A percentile compares a stretch with the other conserved stretches of the same genome.
Conservation (phyloP, 164 flowering plant species). For the Malania oleifera region DNA sequence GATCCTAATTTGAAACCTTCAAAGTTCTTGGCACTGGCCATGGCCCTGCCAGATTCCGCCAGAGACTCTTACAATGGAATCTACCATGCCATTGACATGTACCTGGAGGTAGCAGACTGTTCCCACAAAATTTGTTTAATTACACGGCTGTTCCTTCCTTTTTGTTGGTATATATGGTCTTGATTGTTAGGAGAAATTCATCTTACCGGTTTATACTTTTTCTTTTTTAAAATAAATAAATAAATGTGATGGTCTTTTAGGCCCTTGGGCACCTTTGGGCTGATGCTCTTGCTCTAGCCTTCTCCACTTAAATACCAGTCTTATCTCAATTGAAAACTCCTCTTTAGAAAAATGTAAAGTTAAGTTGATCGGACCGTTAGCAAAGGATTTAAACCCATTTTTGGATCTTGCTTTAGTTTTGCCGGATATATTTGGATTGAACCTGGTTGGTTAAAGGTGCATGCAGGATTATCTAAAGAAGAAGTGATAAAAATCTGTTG, state of each 20-base stretch:
- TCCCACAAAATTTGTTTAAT: not conserved
- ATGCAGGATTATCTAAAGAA: constrained; percentile 45
- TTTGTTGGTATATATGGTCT: too few relatives aligned
- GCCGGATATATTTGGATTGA: constrained; percentile 8
- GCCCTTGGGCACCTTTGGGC: too few relatives aligned
- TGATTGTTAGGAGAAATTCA: constrained; percentile 95
- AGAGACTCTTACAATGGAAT: constrained; percentile 64
- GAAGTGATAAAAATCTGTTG: constrained; percentile 39
- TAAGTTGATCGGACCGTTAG: too few relatives aligned
- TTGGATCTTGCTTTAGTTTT: too few relatives aligned
- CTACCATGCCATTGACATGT: constrained; percentile 62
- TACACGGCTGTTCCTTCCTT: constrained; percentile 11
- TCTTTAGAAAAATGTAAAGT: too few relatives aligned
- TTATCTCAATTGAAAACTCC: too few relatives aligned
- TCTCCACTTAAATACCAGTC: too few relatives aligned
- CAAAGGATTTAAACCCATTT: too few relatives aligned
- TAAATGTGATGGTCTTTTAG: too few relatives aligned
- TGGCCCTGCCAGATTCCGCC: constrained; percentile 63
- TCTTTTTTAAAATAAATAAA: too few relatives aligned
- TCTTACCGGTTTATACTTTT: too few relatives aligned
- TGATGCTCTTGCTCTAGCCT: too few relatives aligned
- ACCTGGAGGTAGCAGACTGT: constrained; percentile 59
- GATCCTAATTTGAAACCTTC: constrained; percentile 59
- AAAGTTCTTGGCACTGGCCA: constrained; percentile 50
- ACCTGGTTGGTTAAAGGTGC: constrained; percentile 39